Percentiles rank a stretch among this genome's conserved stretches.
phyloP scores from a whole-genome alignment of 2,329 filamentous ascomycete genomes.

The Botrytis porri region DNA sequence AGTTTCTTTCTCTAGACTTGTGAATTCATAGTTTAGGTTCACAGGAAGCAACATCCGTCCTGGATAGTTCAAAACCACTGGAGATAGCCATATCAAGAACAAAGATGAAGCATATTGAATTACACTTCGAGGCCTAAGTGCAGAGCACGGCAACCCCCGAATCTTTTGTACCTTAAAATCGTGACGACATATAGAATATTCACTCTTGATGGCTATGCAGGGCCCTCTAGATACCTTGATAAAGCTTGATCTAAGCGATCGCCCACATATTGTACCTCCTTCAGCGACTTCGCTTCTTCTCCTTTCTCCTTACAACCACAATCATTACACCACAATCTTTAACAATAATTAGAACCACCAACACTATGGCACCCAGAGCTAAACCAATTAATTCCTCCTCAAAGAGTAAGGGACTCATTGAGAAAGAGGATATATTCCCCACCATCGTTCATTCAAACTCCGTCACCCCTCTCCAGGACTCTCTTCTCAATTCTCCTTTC shows the following conservation, averaged over 20 bases:
- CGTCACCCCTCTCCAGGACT: not conserved
- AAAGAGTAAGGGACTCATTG: not conserved
- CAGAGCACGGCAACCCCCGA: not conserved
- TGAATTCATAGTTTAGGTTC: not conserved
- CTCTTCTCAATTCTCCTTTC: not conserved
- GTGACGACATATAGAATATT: not conserved
- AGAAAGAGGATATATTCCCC: not conserved
- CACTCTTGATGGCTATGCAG: not conserved
- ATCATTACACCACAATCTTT: conserved; percentile 3
- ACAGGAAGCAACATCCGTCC: not conserved
- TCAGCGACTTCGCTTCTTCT: conserved; percentile 1
- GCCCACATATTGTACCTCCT: not conserved
- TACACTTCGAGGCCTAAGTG: not conserved
- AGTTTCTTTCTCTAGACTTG: not conserved
- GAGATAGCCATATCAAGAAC: not conserved
- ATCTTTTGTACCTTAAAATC: not conserved
- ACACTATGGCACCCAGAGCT: not conserved
- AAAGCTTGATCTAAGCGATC: not conserved
- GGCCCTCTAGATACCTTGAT: not conserved
- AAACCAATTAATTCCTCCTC: not conserved
- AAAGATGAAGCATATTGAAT: not conserved
- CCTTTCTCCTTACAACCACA: not conserved
- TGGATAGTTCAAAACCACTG: not conserved
- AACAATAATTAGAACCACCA: not conserved
- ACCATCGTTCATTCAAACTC: not conserved